phyloP scores from a whole-genome alignment of 306 rosid species.

The Hylodesmum podocarpum region DNA sequence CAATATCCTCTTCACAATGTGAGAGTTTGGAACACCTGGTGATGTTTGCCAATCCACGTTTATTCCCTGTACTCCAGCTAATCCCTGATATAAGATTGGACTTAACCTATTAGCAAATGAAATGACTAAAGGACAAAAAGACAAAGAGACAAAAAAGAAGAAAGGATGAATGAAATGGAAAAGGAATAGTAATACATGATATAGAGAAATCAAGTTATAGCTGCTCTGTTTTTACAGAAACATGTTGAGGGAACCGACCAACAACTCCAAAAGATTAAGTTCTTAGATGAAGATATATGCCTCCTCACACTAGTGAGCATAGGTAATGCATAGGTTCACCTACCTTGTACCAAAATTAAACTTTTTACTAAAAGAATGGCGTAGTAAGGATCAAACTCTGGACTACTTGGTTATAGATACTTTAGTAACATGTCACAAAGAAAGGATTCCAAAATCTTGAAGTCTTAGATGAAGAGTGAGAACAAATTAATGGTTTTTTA shows the following conservation, averaged over 20 bases:
- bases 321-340: not conserved
- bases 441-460: not conserved
- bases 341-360: not conserved
- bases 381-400: not conserved
- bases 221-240: not conserved
- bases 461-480: not conserved
- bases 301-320: not conserved
- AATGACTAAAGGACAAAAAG: not conserved
- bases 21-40: constrained; percentile 38
- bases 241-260: not conserved
- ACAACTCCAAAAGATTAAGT: not conserved
- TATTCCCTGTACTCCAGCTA: constrained; percentile 50
- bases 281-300: not conserved
- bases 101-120: constrained; percentile 26
- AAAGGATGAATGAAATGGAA: not conserved
- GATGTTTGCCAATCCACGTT: constrained; percentile 54
- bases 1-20: constrained; percentile 47
- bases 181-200: not conserved
- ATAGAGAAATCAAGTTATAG: constrained; percentile 1
- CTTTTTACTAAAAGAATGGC: not conserved
- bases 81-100: constrained; percentile 39
- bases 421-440: not conserved
- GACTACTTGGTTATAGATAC: not conserved
- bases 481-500: not conserved
- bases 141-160: not conserved